These are phyloP conservation scores for Podila minutissima DNA, from an alignment of 192 early-diverging fungal genomes.

Conservation along the genomic window DNA sequence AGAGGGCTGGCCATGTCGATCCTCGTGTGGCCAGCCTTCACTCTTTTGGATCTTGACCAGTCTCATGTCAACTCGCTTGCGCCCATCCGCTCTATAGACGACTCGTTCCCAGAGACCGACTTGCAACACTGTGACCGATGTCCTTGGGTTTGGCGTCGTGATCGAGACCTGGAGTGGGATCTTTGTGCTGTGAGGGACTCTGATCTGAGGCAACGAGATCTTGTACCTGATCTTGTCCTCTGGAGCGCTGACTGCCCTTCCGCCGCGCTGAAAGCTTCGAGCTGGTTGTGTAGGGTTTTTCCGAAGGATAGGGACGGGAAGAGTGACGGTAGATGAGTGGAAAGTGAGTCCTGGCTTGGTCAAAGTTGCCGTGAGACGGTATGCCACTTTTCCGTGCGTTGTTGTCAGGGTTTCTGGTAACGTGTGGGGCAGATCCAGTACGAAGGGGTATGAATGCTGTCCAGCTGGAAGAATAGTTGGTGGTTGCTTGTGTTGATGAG, in stretches of 20 bases:
- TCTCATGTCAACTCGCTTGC: slow-evolving; percentile 43
- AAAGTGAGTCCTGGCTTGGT: slow-evolving; percentile 30
- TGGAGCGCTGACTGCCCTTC: slow-evolving; percentile 10
- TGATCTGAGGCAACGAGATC: slow-evolving; percentile 33
- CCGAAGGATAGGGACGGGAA: slow-evolving; percentile 14
- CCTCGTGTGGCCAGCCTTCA: slow-evolving; percentile 29
- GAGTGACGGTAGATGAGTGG: slow-evolving; percentile 10
- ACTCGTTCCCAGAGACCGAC: slow-evolving; percentile 46
- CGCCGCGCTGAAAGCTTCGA: slow-evolving; percentile 25
- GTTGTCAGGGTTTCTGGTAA: slow-evolving; percentile 36
- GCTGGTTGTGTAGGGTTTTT: slow-evolving; percentile 2
- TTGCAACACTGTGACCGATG: slow-evolving; percentile 28
- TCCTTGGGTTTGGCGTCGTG: slow-evolving; percentile 18
- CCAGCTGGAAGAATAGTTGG: slow-evolving; percentile 16
- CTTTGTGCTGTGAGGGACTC: slow-evolving; percentile 43
- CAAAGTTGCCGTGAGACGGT: slow-evolving; percentile 28
- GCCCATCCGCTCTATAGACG: slow-evolving; percentile 41
- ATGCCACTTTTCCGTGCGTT: slow-evolving; percentile 23
- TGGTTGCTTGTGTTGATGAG: slow-evolving; percentile 15
- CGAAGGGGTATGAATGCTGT: slow-evolving; percentile 48
- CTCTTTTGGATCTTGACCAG: slow-evolving; percentile 51
- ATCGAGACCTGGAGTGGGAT: slow-evolving; percentile 44
- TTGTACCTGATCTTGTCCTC: slow-evolving; percentile 46
- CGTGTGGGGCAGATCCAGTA: slow-evolving; percentile 35
- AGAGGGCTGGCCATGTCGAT: slow-evolving; percentile 6